Base-by-base conservation (phyloP, 129 eudicot species). In the Mikania micrantha region DNA sequence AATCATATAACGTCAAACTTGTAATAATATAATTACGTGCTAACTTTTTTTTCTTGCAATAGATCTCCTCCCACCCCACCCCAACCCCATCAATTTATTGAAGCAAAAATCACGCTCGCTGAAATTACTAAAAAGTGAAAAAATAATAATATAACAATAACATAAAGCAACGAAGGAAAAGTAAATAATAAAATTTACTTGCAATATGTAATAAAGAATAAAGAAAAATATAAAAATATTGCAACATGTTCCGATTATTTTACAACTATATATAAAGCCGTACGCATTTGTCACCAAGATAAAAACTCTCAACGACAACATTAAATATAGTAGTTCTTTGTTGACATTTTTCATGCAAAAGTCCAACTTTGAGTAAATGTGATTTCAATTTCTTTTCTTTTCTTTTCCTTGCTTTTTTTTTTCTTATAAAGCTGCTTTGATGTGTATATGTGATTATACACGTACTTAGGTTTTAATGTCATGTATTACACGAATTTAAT, bases 321-420 rank as follows among this genome's bases (percentile, higher is more conserved):
- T 32, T 72, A 72, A 72, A 72, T 72, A 29, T 21, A 72, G 77
- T 72, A 47, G 77, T 72, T 72, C 69, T 72, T 60, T 60, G 77
- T 39, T 72, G 77, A 60, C 45, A 20, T 60, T 20, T n/a, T 45
- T 8, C 69, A 45, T 21, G 22, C 38, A 71, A 60, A 72, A 72
- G 77, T 72, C 77, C 77, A 72, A 47, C 62, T 72, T 32, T 21
- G 40, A 72, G 61, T 72, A 72, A 72, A 45, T 72, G 70, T 62
- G n/a, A n/a, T n/a, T n/a, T n/a, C 20, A 62, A 61, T 19, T 32
- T 35, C 70, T 61, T 34, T 45, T 34, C 57, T 36, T 38, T 28
- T 34, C 29, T 27, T 17, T 25, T 40, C 59, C 20, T 39, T n/a
- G n/a, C n/a, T n/a, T n/a, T n/a, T n/a, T n/a, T n/a, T n/a, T n/a